phyloP scores from a whole-genome alignment of 164 flowering plant species.

The Liriodendron chinense region DNA sequence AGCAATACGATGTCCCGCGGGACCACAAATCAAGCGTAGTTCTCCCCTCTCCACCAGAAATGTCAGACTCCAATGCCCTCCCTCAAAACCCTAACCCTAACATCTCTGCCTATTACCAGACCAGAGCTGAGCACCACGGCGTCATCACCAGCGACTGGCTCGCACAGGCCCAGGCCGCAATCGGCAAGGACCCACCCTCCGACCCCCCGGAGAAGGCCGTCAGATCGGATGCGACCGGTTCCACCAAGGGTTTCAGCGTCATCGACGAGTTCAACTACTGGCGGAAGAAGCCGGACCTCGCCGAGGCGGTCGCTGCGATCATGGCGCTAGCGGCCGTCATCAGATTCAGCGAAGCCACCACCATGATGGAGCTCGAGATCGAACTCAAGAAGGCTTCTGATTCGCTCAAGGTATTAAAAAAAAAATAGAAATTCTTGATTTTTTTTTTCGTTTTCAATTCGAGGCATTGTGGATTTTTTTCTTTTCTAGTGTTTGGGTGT shows the following conservation, averaged over 20 bases:
- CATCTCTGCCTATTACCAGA: conserved; percentile 89
- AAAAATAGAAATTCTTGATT: conserved; percentile 9
- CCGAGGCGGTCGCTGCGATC: conserved; percentile 97
- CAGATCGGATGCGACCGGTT: neutral
- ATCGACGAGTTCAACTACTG: conserved; percentile 88
- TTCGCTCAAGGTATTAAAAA: conserved; percentile 63
- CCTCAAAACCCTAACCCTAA: conserved; percentile 46
- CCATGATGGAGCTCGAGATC: conserved; percentile 97
- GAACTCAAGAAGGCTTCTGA: conserved; percentile 95
- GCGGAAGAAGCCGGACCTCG: conserved; percentile 97
- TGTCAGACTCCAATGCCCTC: conserved; percentile 27
- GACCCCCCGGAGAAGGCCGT: neutral
- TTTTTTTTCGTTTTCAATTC: neutral
- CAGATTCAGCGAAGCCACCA: conserved; percentile 69
- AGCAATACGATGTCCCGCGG: neutral
- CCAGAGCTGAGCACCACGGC: conserved; percentile 84
- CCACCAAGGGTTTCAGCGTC: conserved; percentile 51
- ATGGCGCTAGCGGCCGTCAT: conserved; percentile 86
- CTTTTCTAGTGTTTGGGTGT: neutral
- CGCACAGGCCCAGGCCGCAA: conserved; percentile 93
- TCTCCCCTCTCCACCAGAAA: conserved; percentile 27
- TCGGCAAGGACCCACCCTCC: conserved; percentile 19
- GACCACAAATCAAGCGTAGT: neutral
- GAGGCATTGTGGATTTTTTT: neutral
- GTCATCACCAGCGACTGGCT: conserved; percentile 96